A percentile compares a stretch with the other conserved stretches of the same genome.
phyloP scores from a whole-genome alignment of 2,329 filamentous ascomycete species.

The Cucurbitaria berberidis region DNA sequence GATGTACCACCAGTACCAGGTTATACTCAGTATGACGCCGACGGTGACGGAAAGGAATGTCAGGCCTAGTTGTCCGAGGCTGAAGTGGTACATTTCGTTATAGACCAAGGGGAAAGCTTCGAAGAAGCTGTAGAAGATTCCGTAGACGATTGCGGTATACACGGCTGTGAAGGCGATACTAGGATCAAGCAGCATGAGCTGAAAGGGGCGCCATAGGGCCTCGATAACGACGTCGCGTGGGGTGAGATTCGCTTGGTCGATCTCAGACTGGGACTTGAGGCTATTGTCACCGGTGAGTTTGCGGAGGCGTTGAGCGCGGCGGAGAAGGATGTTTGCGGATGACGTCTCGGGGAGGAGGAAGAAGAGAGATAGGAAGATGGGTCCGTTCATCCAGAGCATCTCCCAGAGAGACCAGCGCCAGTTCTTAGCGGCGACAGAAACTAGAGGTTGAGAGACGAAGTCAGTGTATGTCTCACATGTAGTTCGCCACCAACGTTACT shows the following conservation, averaged over 20 bases:
- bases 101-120: slow-evolving; percentile 71
- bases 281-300: slow-evolving; percentile 67
- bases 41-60: slow-evolving; percentile 86
- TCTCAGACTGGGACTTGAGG: slow-evolving; percentile 78
- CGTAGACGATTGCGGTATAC: slow-evolving; percentile 84
- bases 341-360: slow-evolving; percentile 91
- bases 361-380: slow-evolving; percentile 76
- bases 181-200: slow-evolving; percentile 81
- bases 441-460: background rate
- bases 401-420: slow-evolving; percentile 91
- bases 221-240: slow-evolving; percentile 53
- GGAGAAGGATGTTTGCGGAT: slow-evolving; percentile 75
- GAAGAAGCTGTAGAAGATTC: slow-evolving; percentile 77
- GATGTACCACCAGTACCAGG: slow-evolving; percentile 75
- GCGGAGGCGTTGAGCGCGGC: slow-evolving; percentile 73
- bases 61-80: slow-evolving; percentile 73
- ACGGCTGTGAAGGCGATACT: slow-evolving; percentile 83
- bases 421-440: slow-evolving; percentile 69
- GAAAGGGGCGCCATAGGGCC: slow-evolving; percentile 75
- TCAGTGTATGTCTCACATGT: background rate
- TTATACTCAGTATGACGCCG: slow-evolving; percentile 70
- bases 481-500: background rate
- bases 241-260: slow-evolving; percentile 63
- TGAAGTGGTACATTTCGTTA: slow-evolving; percentile 77
- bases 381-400: slow-evolving; percentile 75